Base-by-base conservation (phyloP, 2,329 filamentous ascomycete species). In the Drechmeria coniospora region DNA sequence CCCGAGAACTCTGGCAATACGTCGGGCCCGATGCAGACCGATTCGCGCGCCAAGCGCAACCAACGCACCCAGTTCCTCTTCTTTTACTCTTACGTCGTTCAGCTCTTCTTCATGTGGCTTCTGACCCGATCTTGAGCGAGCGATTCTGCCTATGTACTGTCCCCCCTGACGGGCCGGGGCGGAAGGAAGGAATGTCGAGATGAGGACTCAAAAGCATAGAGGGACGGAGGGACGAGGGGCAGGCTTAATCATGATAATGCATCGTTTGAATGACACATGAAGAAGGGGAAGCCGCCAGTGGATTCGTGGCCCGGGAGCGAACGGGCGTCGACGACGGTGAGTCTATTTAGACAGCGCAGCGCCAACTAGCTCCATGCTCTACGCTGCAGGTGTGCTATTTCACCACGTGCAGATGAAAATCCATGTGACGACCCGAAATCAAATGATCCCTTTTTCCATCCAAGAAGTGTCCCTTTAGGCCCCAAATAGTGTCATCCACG, bases 61-160 rank as follows among this genome's bases (percentile, higher is more conserved):
- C 74, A 83, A 49, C 67, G 86, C 36, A 93, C 84, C 2, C 83
- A 93, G 54, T 93, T 93, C 47, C 64, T 94, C 39, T 92, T 92
- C 53, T 66, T 86, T 41, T 94, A 98, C 57, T 87, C 86, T 24
- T 98, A 95, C 54, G 63, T 92, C 30, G 77, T 95, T 31, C 90
- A 98, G 59, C 69, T 95, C 40, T 61, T 86, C 31, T 92, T 95
- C 54, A 98, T 95, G 86, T 90, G 87, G 76, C 54, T 71, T 38
- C 53, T 74, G 33, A 69, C 59, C 33, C 53, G 59, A 33, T 53
- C 56, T 16, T 67, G 36, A 40, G 13, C 12, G 13, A 19, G 23
- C 14, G 7, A 11, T 6, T 9, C 7, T 21, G 20, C 9, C 20
- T 5, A 21, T 10, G 18, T 7, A 20, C 18, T 20, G 18, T n/a